Base-by-base conservation (phyloP, 352 stramenopile species). In the Hyphochytrium catenoides region DNA sequence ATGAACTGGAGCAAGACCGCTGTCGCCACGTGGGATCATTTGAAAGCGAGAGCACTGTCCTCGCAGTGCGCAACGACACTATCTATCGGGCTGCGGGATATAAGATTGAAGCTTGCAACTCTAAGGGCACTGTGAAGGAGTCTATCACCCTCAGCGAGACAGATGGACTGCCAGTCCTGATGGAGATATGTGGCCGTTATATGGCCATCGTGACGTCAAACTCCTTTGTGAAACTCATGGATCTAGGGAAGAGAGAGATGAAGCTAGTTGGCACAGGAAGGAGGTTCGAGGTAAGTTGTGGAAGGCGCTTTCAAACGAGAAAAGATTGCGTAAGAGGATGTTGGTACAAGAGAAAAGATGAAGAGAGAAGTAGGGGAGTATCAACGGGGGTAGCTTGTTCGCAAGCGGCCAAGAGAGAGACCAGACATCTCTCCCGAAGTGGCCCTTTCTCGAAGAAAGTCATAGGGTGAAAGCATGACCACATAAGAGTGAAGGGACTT, bases 181-280 rank as follows among this genome's bases (percentile, higher is more conserved):
- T 94, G 11, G 66, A 78, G 18, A 46, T 89, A 15, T 81, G 92
- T 39, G 74, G 58, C 33, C 88, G 83, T 32, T 91, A 77, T 36
- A 54, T 94, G 22, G 74, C 71, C 6, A 74, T 94, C 0, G 69
- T 59, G 4, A 94, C 82, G 0, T 58, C 84, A 43, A 56, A 44
- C 3, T 71, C 73, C 1, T 35, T 85, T 8, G 41, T 93, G 17
- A 83, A 85, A 22, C 56, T 88, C 8, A 85, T 87, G 24, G 63
- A 93, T 27, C 51, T 90, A 15, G 82, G 57, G 20, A 56, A 60
- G 3, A 61, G 61, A 18, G 74, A 89, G 19, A 67, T 74, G 5
- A 86, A 86, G 35, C 72, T 61, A n/a, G 45, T 82, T 20, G 74
- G 75, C 11, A 78, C 62, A 41, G 77, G 78, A 64, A 63, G 64